Evolutionary conservation across 805 yeast species (phyloP), one percentile per base, ranked within the genome.

Genomic region (Candida peoriensis): DNA sequence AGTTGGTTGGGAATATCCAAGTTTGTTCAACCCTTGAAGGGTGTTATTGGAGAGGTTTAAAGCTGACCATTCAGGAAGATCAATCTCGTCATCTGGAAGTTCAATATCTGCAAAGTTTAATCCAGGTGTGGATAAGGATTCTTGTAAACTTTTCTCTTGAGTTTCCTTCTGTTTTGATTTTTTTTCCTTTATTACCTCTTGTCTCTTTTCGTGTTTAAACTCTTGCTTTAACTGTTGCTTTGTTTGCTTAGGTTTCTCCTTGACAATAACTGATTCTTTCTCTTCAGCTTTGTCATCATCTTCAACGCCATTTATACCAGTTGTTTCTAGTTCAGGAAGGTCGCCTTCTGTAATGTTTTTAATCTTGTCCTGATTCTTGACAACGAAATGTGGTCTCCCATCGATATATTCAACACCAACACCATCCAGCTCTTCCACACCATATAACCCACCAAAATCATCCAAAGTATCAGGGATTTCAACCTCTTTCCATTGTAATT

Each of bases 401-500:
- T 84, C 66, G 2, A 76, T 74, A 36, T 78, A 68, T 40, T 83
- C 76, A 6, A 90, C 89, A 50, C 73, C 89, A 22, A 90, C 97
- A 28, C 96, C 97, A 38, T 87, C 96, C 33, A 93, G 70, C 55
- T 90, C 97, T 57, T 90, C 98, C 23, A 93, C 63, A 0, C 97
- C 98, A 55, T 79, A 87, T 49, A 89, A 81, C 0, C 96, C 96
- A 45, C 84, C 89, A 52, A 82, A 85, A 57, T 87, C 96, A 41
- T 79, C 95, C 32, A 85, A 60, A 18, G 86, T 79, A 43, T 85
- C 90, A 5, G 94, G 90, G 34, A 89, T 72, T 2, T 79, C 82
- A 7, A 89, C 95, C 3, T 79, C 55, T 44, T 81, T 83, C 98
- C 98, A 90, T 8, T 66, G 62, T 43, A 84, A 60, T 14, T 67